phyloP scores from a whole-genome alignment of 2,329 filamentous ascomycete genomes.

The Colletotrichum melonis region DNA sequence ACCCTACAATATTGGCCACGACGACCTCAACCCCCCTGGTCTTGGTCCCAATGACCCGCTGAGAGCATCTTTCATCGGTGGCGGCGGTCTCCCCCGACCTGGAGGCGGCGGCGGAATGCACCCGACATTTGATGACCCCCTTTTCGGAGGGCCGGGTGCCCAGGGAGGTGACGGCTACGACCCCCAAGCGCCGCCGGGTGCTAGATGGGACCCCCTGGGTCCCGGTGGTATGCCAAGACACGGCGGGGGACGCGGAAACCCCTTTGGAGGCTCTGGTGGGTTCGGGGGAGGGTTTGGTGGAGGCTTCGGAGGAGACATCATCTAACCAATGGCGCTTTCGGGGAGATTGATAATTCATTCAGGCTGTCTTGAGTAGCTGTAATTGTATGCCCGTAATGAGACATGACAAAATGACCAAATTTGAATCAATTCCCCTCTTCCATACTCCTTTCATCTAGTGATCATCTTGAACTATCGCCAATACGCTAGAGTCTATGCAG shows the following conservation, averaged over 20 bases:
- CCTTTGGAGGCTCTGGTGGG: conserved; percentile 50
- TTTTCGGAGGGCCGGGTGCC: conserved; percentile 73
- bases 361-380: conserved; percentile 2
- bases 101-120: conserved; percentile 87
- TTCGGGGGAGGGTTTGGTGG: conserved; percentile 50
- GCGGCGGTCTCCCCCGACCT: conserved; percentile 67
- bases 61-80: conserved; percentile 72
- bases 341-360: neutral
- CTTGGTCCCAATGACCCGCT: conserved; percentile 89
- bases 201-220: conserved; percentile 90
- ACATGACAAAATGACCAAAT: neutral
- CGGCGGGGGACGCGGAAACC: conserved; percentile 49
- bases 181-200: conserved; percentile 84
- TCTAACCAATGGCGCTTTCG: neutral
- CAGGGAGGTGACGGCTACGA: conserved; percentile 65
- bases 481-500: neutral
- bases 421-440: neutral
- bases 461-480: neutral
- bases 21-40: conserved; percentile 89
- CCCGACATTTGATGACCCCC: conserved; percentile 91
- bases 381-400: conserved; percentile 29
- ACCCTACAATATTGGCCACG: conserved; percentile 80
- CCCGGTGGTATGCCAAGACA: conserved; percentile 69
- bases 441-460: neutral
- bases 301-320: conserved; percentile 45